Evolutionary conservation across 2,329 filamentous ascomycete genomes (phyloP).

Genomic region (Monilinia fructigena): DNA sequence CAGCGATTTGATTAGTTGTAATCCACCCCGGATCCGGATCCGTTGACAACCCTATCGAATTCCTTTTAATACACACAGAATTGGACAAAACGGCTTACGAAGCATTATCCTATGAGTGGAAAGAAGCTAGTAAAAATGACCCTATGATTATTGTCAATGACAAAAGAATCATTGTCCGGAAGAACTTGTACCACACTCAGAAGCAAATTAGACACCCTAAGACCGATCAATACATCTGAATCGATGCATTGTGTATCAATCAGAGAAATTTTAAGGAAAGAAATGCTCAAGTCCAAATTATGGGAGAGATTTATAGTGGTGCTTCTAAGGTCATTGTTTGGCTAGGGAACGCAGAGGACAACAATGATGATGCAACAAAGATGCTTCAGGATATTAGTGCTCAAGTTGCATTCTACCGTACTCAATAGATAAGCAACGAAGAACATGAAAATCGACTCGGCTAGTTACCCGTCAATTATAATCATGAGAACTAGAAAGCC

Average conservation of each 20-base stretch:
- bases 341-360: neutral
- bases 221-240: no score
- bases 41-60: no score
- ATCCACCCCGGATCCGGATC: neutral
- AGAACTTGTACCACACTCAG: no score
- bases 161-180: no score
- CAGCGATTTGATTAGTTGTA: neutral
- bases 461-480: neutral
- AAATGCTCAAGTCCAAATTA: neutral
- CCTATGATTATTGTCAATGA: no score
- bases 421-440: neutral
- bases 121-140: no score
- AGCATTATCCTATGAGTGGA: no score
- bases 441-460: neutral
- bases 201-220: no score
- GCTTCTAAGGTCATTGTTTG: neutral
- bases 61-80: no score
- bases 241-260: no score
- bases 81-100: no score
- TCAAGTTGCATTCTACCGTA: neutral
- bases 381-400: neutral
- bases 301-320: neutral
- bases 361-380: neutral
- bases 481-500: neutral
- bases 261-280: neutral